Base-by-base conservation (phyloP, 169 alveolate genomes). In the Eimeria zaria region DNA sequence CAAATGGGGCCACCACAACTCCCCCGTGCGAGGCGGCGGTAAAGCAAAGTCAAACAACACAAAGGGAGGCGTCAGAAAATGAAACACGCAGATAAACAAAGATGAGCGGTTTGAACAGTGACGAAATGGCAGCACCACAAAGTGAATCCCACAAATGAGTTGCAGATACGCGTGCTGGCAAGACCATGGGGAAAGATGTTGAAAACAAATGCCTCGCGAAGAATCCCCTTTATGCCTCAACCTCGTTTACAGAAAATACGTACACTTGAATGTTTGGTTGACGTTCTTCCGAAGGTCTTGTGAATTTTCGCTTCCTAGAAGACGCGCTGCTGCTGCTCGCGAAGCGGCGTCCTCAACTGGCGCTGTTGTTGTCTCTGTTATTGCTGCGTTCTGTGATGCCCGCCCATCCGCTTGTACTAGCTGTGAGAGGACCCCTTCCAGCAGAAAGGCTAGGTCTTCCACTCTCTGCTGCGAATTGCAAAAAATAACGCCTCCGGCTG, bases 251-350 rank as follows among this genome's bases (percentile, higher is more conserved):
- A 73, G 30, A n/a, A 30, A 51, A 73, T 16, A 60, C 96, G 64
- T 78, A 91, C 96, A 91, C 53, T 60, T 91, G 96, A 91, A 91
- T 1, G 96, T 78, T 60, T 91, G 96, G 39, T 91, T 69, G 33
- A 92, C 87, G 85, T 78, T 91, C 62, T 48, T 91, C 33, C 60
- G 64, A 89, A 91, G 69, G 41, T 76, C 85, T 39, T 55, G 91
- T 22, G 76, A 67, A 51, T n/a, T 53, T 22, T 91, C 96, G 74
- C 76, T 46, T 20, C 85, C 51, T 46, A 91, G 73, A 36, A 91
- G 91, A 24, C 96, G 91, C 27, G 96, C 96, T 44, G 96, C 96
- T 27, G 96, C 96, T 18, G 96, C 96, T 46, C 89, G 76, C 20
- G 96, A 76, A 1, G 85, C 80, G 33, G 76, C 92, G 55, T 76